Percentiles rank a stretch among this genome's conserved stretches.
Conservation (phyloP, 257 asterid genomes). For the Solanum ahanhuiri region DNA sequence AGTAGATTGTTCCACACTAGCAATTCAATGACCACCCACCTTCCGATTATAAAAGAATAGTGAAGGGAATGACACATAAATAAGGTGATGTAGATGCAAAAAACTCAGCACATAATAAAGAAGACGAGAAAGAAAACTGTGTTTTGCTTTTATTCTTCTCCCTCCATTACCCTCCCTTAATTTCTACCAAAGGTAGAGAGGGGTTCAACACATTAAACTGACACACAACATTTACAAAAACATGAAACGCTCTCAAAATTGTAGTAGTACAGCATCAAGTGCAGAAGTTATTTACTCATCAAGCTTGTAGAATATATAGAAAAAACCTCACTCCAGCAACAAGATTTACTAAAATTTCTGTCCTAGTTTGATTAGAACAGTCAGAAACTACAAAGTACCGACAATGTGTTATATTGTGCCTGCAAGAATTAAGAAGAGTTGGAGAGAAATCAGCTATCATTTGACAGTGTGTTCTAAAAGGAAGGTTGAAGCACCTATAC, state of each 20-base stretch:
- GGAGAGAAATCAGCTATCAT: background rate
- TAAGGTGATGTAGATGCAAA: background rate
- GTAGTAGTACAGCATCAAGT: background rate
- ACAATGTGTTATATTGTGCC: background rate
- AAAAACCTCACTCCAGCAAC: background rate
- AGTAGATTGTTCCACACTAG: background rate
- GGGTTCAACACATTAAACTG: background rate
- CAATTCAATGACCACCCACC: background rate
- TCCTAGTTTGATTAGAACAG: background rate
- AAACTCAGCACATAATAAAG: background rate
- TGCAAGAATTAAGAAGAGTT: background rate
- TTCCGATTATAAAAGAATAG: background rate
- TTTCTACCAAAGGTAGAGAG: background rate
- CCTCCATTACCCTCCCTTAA: background rate
- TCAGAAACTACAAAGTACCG: background rate
- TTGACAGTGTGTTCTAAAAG: background rate
- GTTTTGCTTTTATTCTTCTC: background rate
- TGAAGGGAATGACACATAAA: background rate
- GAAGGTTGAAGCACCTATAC: constrained; percentile 38
- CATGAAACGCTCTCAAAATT: background rate
- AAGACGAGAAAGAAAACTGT: background rate
- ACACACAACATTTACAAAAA: background rate
- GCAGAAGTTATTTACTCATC: background rate
- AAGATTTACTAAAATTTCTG: background rate
- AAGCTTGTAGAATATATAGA: background rate